Percentiles rank a stretch among this genome's conserved stretches.
Conservation (phyloP, 768 basidiomycete genomes). For the Mycena olivaceomarginata region DNA sequence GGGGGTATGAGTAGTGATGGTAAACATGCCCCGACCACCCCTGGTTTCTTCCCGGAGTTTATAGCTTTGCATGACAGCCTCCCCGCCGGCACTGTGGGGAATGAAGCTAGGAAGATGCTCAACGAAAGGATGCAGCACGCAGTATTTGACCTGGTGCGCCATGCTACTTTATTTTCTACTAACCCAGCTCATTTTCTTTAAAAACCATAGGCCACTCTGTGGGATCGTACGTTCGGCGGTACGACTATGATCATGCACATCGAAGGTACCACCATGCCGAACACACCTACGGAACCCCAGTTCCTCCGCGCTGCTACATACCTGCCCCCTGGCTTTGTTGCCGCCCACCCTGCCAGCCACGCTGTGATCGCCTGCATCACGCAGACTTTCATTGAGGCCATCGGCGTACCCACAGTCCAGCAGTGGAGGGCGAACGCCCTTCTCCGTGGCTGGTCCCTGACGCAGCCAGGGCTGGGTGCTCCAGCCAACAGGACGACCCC, state of each 20-base stretch:
- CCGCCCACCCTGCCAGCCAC: neutral
- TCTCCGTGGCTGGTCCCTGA: too few species aligned
- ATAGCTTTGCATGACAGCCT: neutral
- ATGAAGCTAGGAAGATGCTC: neutral
- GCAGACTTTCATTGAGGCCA: slow-evolving; percentile 10
- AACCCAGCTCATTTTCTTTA: neutral
- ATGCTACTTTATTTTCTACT: neutral
- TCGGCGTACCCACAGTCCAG: slow-evolving; percentile 9
- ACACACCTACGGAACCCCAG: neutral
- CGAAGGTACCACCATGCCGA: slow-evolving; percentile 6
- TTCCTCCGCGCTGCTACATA: neutral
- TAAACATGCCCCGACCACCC: neutral
- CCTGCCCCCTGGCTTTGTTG: slow-evolving; percentile 5
- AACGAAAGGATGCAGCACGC: neutral
- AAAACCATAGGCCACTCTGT: slow-evolving; percentile 11
- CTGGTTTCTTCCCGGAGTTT: neutral
- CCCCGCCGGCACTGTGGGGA: neutral
- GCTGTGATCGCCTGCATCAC: neutral
- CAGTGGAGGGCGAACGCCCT: slow-evolving; percentile 2
- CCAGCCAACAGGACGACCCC: too few species aligned
- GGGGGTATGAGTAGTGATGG: slow-evolving; percentile 9
- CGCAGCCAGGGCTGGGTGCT: too few species aligned
- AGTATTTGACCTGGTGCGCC: slow-evolving; percentile 14
- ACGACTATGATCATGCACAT: slow-evolving; percentile 14
- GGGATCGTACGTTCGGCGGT: neutral